Base-by-base conservation (phyloP, 495 filamentous ascomycete genomes). In the Bryoglossum gracile region DNA sequence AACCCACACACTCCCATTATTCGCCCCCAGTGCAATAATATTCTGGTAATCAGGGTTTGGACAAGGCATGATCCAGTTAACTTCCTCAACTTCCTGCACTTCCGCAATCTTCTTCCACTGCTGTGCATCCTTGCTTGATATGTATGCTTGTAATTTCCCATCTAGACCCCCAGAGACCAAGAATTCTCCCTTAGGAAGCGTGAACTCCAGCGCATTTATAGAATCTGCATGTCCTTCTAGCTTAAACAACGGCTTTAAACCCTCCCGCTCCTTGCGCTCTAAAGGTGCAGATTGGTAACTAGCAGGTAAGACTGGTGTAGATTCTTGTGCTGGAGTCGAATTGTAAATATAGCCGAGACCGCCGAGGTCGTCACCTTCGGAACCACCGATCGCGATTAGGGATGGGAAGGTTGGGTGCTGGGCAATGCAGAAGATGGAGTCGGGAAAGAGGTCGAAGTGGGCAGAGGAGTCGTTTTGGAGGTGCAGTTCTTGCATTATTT, bases 1-100 rank as follows among this genome's bases (percentile, higher is more conserved):
- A 4, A 99, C 84, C 94, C 94, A 99, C 4, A 94, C 87, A 39
- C 80, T 86, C 36, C 94, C 94, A 62, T 99, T 91, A n/a, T 75
- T 84, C 32, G 89, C 88, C 30, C 94, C 94, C 17, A 97, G 65
- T 0, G 94, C 94, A 53, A 99, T 60, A n/a, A 85, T 80, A 64
- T 96, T 94, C 19, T 81, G 76, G 60, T 84, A 76, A 8, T 69
- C 65, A 14, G 74, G 64, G 16, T 76, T 73, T 2, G 91, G 91
- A 62, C 86, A 95, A 0, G 87, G 71, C 0, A 74, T 64, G 4
- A 97, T 65, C 88, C 90, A 99, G 71, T 94, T 94, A 51, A 99
- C 83, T 65, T 96, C 91, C 51, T 91, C 83, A 1, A 95, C 90
- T 64, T 99, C 94, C 67, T 86, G 81, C 1, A 78, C 74, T 57